phyloP scores from a whole-genome alignment of 164 flowering plant genomes.

The Litsea cubeba region DNA sequence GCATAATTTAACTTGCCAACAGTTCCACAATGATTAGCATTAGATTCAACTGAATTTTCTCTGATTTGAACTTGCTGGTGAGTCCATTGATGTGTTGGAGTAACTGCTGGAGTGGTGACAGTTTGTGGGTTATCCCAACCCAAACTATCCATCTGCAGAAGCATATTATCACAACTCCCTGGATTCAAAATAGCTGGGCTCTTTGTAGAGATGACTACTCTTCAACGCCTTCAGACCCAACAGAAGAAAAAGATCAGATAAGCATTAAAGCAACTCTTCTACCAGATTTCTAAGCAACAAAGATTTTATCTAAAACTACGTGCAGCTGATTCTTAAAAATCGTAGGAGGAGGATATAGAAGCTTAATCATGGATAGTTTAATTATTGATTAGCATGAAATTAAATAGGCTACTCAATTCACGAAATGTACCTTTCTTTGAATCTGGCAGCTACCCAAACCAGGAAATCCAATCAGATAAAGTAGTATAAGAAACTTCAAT shows the following conservation, averaged over 20 bases:
- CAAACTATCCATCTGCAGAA: constrained; percentile 33
- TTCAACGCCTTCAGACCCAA: neutral
- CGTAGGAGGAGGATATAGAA: neutral
- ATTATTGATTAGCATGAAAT: no score
- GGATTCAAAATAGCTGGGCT: neutral
- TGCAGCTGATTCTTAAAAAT: neutral
- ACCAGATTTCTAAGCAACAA: neutral
- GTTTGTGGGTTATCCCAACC: constrained; percentile 34
- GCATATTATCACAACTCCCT: neutral
- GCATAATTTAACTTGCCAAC: neutral
- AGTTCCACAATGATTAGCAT: constrained; percentile 9
- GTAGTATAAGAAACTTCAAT: neutral
- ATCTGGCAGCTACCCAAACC: neutral
- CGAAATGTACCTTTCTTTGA: neutral
- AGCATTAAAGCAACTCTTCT: neutral
- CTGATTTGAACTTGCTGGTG: constrained; percentile 21
- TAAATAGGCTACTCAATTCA: no score
- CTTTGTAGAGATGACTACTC: neutral
- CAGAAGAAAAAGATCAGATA: neutral
- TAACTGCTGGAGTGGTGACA: constrained; percentile 1
- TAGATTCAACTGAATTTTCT: constrained; percentile 20
- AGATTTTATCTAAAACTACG: neutral
- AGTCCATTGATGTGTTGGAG: constrained; percentile 27
- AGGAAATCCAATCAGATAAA: neutral
- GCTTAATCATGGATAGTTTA: no score